phyloP scores from a whole-genome alignment of 257 asterid genomes.

The Solanum lycopersicoides region DNA sequence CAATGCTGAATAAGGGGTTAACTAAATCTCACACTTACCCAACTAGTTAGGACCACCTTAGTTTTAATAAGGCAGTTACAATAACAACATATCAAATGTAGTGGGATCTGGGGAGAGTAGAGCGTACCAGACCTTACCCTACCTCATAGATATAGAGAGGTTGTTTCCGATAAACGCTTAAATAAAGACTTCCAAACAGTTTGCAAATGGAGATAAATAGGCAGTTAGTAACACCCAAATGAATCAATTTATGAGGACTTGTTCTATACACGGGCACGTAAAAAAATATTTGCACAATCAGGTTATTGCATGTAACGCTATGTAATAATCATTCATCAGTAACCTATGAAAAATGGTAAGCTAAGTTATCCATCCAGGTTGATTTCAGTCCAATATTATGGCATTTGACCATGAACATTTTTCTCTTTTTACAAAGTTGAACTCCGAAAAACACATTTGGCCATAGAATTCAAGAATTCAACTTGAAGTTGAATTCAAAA shows the following conservation, averaged over 20 bases:
- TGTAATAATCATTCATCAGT: neutral
- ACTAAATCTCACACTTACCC: neutral
- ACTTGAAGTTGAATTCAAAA: no score
- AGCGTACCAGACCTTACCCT: neutral
- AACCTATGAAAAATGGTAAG: no score
- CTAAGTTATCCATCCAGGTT: no score
- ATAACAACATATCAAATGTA: neutral
- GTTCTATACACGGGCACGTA: neutral
- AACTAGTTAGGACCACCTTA: neutral
- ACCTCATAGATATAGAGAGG: neutral
- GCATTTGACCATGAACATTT: no score
- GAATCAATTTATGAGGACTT: neutral
- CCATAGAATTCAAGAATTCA: no score
- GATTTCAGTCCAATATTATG: neutral
- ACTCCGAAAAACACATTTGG: no score
- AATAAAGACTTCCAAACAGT: neutral
- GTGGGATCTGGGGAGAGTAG: neutral
- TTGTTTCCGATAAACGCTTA: neutral
- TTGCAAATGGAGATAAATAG: neutral
- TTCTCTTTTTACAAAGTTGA: no score
- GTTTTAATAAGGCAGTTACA: neutral
- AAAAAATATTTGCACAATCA: neutral
- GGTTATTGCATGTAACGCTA: neutral
- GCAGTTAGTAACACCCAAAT: neutral
- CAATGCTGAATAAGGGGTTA: neutral